Percentiles rank a stretch among this genome's conserved stretches.
These are phyloP conservation scores for Centrapalus pauciflorus DNA, from an alignment of 129 eudicot genomes.

Conservation along the genomic window DNA sequence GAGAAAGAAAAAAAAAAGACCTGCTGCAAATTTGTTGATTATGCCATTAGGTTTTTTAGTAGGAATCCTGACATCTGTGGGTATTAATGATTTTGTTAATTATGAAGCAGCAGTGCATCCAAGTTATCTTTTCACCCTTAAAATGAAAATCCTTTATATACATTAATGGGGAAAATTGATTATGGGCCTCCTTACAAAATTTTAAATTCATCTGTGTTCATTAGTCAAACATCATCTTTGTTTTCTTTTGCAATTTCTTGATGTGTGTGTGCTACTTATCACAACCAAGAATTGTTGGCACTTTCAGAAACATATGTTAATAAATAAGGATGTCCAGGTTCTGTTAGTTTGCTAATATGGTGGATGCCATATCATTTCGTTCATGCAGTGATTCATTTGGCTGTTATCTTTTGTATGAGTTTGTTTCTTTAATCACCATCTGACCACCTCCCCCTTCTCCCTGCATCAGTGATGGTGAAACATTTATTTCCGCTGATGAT, in stretches of 20 bases:
- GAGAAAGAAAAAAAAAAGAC: too few relatives aligned
- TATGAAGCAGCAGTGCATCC: neutral
- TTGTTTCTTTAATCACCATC: slow-evolving; percentile 9
- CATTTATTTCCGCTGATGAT: slow-evolving; percentile 96
- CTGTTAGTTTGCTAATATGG: neutral
- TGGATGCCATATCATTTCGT: neutral
- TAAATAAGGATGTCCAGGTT: neutral
- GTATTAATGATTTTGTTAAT: neutral
- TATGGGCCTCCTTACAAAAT: neutral
- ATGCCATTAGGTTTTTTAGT: too few relatives aligned
- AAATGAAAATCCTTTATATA: too few relatives aligned
- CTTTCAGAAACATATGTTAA: neutral
- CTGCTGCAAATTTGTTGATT: too few relatives aligned
- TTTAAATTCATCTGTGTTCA: too few relatives aligned
- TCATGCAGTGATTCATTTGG: slow-evolving; percentile 10
- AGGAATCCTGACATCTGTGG: neutral
- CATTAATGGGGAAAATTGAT: neutral
- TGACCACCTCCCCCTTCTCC: neutral
- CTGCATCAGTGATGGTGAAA: slow-evolving; percentile 82
- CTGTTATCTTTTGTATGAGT: neutral
- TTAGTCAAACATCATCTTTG: neutral
- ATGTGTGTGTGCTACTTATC: neutral
- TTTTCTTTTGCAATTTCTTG: neutral
- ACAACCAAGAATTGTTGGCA: neutral
- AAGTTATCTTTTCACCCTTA: neutral